These are phyloP conservation scores for Phytophthora sansomeana DNA, from an alignment of 352 stramenopile species.

Conservation along the genomic window DNA sequence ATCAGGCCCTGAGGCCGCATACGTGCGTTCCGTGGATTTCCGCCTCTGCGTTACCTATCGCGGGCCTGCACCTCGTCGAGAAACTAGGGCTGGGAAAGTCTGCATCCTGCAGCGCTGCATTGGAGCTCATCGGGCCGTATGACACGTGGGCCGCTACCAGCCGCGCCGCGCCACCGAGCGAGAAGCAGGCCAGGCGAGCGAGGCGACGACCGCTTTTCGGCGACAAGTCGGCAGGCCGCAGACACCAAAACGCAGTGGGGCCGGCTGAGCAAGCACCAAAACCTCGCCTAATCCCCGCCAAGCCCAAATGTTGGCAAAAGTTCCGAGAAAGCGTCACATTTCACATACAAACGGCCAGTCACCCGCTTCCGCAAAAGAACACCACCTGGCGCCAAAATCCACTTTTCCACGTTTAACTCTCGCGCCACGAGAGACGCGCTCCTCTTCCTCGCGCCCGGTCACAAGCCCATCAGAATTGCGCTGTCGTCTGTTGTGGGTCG, in stretches of 20 bases:
- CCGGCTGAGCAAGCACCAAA: not conserved
- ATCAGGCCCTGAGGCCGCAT: conserved; percentile 21
- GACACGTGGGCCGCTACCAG: conserved; percentile 17
- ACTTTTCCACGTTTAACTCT: conserved; percentile 21
- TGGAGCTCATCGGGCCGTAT: conserved; percentile 11
- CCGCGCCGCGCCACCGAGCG: conserved; percentile 14
- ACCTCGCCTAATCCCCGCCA: not conserved
- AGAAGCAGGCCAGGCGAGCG: conserved; percentile 5
- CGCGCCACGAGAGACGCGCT: conserved; percentile 19
- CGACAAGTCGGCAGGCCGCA: conserved; percentile 6
- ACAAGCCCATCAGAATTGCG: conserved; percentile 24
- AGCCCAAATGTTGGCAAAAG: conserved; percentile 25
- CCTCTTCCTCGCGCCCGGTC: too few relatives aligned
- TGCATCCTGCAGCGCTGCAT: not conserved
- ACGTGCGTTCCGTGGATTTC: conserved; percentile 12
- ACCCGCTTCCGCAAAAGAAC: conserved; percentile 1
- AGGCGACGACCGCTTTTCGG: conserved; percentile 10
- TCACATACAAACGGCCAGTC: conserved; percentile 23
- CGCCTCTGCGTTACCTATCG: conserved; percentile 17
- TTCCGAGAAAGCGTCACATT: conserved; percentile 22
- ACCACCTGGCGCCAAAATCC: conserved; percentile 14
- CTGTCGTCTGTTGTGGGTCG: conserved; percentile 29
- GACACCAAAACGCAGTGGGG: conserved; percentile 8
- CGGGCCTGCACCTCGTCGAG: not conserved
- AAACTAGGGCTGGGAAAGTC: conserved; percentile 1